phyloP scores from a whole-genome alignment of 192 early-diverging fungal genomes.

The Coemansia pectinata region DNA sequence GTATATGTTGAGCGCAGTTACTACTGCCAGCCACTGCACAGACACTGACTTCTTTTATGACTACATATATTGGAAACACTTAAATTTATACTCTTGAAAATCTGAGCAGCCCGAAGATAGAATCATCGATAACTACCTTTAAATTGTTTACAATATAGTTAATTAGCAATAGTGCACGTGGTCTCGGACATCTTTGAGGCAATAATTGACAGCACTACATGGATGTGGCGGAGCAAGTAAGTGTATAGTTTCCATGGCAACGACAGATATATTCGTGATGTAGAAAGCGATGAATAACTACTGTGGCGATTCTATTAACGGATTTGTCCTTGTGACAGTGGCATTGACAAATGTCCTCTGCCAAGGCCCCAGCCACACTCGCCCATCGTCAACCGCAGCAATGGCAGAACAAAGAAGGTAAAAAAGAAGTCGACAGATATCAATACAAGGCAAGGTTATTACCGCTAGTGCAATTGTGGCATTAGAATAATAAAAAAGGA shows the following conservation, averaged over 20 bases:
- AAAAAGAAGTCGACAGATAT: background rate
- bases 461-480: background rate
- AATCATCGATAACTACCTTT: background rate
- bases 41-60: too few relatives aligned
- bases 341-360: background rate
- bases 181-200: background rate
- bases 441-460: background rate
- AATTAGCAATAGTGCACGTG: background rate
- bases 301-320: background rate
- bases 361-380: background rate
- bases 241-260: background rate
- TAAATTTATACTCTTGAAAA: background rate
- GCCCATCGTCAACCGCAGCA: background rate
- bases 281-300: background rate
- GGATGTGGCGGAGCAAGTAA: background rate
- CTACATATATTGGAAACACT: background rate
- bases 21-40: conserved; percentile 7
- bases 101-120: too few relatives aligned
- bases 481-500: background rate
- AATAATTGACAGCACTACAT: background rate
- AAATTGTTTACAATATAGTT: background rate
- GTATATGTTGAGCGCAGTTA: conserved; percentile 5
- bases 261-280: background rate
- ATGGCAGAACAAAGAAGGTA: background rate
- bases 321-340: background rate